Evolutionary conservation across 192 early-diverging fungal genomes (phyloP).

Genomic region (Funneliformis mosseae): DNA sequence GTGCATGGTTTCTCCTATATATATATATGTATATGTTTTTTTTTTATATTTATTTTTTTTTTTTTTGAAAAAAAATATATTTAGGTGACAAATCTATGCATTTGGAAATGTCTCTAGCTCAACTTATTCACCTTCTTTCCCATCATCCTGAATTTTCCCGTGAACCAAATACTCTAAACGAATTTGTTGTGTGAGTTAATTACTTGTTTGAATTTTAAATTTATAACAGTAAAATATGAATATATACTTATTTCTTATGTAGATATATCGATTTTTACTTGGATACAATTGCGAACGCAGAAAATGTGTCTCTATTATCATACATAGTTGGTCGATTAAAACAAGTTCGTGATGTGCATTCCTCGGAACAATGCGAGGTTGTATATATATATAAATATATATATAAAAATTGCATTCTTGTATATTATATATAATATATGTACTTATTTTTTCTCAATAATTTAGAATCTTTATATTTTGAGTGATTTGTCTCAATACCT

Average conservation of each 20-base stretch:
- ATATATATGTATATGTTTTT: not conserved
- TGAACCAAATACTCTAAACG: constrained; percentile 45
- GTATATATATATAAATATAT: not conserved
- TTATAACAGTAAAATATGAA: not conserved
- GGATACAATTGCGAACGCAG: constrained; percentile 70
- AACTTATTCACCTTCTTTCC: constrained; percentile 75
- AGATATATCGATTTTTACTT: constrained; percentile 88
- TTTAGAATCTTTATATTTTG: constrained; percentile 75
- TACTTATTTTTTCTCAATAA: not conserved
- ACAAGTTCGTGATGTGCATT: constrained; percentile 61
- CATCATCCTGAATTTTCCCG: constrained; percentile 82
- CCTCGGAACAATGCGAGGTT: constrained; percentile 54
- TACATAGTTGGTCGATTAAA: constrained; percentile 78
- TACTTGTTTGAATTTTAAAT: not conserved
- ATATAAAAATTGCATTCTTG: not conserved
- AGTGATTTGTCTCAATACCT: constrained; percentile 82
- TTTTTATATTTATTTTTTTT: not conserved
- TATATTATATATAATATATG: not conserved
- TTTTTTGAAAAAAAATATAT: constrained; percentile 4
- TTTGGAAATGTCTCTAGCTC: constrained; percentile 62
- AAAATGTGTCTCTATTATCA: constrained; percentile 86
- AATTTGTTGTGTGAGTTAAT: constrained; percentile 50
- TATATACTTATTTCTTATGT: constrained; percentile 11
- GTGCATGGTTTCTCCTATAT: not conserved
- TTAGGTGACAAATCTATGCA: constrained; percentile 43